Percentiles rank a stretch among this genome's conserved stretches.
Evolutionary conservation across 176 grass and related monocot species (phyloP).

Genomic region (Carex parvula): DNA sequence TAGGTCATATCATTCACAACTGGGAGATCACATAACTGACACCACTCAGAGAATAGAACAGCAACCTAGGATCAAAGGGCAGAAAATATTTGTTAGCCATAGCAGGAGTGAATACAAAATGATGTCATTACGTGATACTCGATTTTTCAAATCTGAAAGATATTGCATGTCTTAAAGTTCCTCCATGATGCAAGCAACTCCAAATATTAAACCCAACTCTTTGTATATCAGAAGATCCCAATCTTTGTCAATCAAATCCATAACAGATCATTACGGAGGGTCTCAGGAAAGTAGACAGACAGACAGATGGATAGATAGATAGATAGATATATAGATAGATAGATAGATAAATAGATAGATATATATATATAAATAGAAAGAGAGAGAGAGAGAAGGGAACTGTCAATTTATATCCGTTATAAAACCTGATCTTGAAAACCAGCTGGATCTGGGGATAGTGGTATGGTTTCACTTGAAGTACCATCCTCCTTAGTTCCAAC

Average conservation of each 20-base stretch:
- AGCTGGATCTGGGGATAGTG: conserved; percentile 44
- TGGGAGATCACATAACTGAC: conserved; percentile 79
- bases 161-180: conserved; percentile 2
- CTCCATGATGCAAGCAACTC: neutral
- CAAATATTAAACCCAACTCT: neutral
- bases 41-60: conserved; percentile 80
- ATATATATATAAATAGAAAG: neutral
- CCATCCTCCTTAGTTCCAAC: conserved; percentile 57
- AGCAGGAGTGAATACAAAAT: conserved; percentile 17
- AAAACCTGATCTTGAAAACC: conserved; percentile 86
- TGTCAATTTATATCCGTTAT: neutral
- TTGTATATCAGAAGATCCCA: too few species aligned
- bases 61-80: conserved; percentile 43
- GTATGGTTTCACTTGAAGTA: conserved; percentile 39
- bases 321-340: too few species aligned
- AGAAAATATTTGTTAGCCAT: neutral
- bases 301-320: too few species aligned
- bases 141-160: conserved; percentile 4
- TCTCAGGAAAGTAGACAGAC: neutral
- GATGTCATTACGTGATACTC: neutral
- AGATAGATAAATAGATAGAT: too few species aligned
- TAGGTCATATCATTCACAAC: conserved; percentile 64
- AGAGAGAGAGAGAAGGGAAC: neutral
- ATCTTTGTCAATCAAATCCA: neutral
- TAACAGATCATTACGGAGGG: neutral